phyloP scores from a whole-genome alignment of 208 protist species.

The Naegleria gruberi region DNA sequence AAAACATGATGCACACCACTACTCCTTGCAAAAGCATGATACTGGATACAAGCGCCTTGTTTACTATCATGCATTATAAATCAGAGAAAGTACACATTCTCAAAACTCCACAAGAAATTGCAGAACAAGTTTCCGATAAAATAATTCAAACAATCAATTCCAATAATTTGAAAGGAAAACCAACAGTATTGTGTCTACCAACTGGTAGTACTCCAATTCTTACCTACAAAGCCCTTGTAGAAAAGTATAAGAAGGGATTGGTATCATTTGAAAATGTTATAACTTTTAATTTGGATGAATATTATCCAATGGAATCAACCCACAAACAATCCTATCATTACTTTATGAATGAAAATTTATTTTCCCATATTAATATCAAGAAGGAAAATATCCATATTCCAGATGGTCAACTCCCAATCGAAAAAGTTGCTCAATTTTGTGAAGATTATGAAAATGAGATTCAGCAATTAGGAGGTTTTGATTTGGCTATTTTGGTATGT shows the following conservation, averaged over 20 bases:
- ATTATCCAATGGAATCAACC: constrained; percentile 18
- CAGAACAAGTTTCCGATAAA: background rate
- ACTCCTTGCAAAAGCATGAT: no score
- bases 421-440: constrained; percentile 31
- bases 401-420: constrained; percentile 19
- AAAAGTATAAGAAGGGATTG: constrained; percentile 36
- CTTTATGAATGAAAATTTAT: constrained; percentile 40
- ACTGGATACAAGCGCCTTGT: background rate
- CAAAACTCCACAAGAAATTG: background rate
- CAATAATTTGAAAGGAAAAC: background rate
- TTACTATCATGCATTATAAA: background rate
- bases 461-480: constrained; percentile 40
- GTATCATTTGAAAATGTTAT: constrained; percentile 44
- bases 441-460: constrained; percentile 32
- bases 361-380: constrained; percentile 42
- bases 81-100: background rate
- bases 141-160: background rate
- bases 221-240: constrained; percentile 44
- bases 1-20: no score
- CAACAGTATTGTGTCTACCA: constrained; percentile 21
- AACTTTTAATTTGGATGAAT: constrained; percentile 51
- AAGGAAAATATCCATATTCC: constrained; percentile 43
- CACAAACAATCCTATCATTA: constrained; percentile 35
- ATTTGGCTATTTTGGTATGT: constrained; percentile 41
- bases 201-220: constrained; percentile 30